Conservation (phyloP, 2,329 filamentous ascomycete species). For the Nigrospora oryzae region DNA sequence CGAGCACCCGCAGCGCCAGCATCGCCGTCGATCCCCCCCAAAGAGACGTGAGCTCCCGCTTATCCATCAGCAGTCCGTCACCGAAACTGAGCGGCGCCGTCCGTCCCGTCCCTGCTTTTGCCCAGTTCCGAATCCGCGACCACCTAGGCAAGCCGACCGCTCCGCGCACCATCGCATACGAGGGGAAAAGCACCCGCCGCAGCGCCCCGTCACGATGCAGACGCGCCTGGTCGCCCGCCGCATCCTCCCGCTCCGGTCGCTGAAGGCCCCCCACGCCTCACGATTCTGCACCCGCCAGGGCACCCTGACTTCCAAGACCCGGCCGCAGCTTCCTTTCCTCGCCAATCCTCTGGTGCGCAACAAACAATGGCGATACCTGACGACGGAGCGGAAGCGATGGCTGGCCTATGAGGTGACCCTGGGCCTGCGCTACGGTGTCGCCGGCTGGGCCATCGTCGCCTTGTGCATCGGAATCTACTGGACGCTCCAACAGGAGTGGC, state of each 20-base stretch:
- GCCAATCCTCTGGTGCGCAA: constrained; percentile 31
- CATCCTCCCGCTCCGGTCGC: background rate
- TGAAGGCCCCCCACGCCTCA: background rate
- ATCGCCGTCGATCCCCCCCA: too few species aligned
- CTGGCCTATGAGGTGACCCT: constrained; percentile 63
- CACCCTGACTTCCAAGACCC: constrained; percentile 7
- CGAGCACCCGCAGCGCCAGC: too few species aligned
- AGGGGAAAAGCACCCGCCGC: background rate
- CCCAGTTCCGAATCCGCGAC: too few species aligned
- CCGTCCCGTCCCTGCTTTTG: too few species aligned
- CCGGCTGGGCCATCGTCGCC: constrained; percentile 55
- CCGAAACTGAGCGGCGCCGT: too few species aligned
- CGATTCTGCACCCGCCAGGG: background rate
- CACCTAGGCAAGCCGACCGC: too few species aligned
- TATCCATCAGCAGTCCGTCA: too few species aligned
- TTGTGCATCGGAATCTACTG: constrained; percentile 54
- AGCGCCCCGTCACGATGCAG: background rate
- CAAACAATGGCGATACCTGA: constrained; percentile 61
- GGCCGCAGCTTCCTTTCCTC: constrained; percentile 44
- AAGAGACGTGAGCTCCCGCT: too few species aligned
- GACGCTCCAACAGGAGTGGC: constrained; percentile 62
- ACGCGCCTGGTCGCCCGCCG: background rate
- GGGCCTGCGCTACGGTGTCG: constrained; percentile 58
- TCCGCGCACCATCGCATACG: background rate
- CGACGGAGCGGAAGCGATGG: constrained; percentile 67